Conservation (phyloP, 2,329 filamentous ascomycete species). For the Cladosporium austrohemisphaericum region DNA sequence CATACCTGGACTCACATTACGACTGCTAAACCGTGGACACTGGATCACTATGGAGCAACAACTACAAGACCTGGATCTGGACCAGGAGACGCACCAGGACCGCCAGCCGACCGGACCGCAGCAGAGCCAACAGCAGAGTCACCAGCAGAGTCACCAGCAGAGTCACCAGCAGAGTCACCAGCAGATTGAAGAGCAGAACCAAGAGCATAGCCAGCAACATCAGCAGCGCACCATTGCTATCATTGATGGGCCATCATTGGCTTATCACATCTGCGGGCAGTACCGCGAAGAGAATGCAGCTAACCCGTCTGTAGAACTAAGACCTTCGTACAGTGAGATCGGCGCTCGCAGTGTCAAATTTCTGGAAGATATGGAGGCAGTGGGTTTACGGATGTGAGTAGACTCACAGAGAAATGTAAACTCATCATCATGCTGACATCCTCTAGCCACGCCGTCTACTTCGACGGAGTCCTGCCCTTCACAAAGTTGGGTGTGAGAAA, state of each 20-base stretch:
- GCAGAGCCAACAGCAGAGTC: background rate
- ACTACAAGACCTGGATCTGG: background rate
- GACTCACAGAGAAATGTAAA: slow-evolving; percentile 20
- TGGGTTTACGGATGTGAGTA: slow-evolving; percentile 61
- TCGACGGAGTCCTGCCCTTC: slow-evolving; percentile 75
- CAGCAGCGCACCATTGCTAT: slow-evolving; percentile 36
- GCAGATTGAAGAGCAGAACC: too few relatives aligned
- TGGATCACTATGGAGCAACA: background rate
- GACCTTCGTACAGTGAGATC: slow-evolving; percentile 55
- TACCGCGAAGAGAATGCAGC: slow-evolving; percentile 15
- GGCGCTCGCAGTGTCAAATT: slow-evolving; percentile 58
- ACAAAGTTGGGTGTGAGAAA: slow-evolving; percentile 62
- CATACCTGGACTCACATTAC: slow-evolving; percentile 9
- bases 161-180: background rate
- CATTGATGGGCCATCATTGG: slow-evolving; percentile 76
- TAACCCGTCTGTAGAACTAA: background rate
- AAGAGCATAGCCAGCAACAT: too few relatives aligned
- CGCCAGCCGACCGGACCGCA: background rate
- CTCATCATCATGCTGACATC: slow-evolving; percentile 14
- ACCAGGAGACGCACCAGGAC: background rate
- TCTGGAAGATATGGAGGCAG: slow-evolving; percentile 56
- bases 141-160: background rate
- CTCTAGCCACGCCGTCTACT: slow-evolving; percentile 66
- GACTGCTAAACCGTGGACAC: slow-evolving; percentile 10
- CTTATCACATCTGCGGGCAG: slow-evolving; percentile 64